phyloP scores from a whole-genome alignment of 2,329 filamentous ascomycete genomes.

The Colletotrichum sp. region DNA sequence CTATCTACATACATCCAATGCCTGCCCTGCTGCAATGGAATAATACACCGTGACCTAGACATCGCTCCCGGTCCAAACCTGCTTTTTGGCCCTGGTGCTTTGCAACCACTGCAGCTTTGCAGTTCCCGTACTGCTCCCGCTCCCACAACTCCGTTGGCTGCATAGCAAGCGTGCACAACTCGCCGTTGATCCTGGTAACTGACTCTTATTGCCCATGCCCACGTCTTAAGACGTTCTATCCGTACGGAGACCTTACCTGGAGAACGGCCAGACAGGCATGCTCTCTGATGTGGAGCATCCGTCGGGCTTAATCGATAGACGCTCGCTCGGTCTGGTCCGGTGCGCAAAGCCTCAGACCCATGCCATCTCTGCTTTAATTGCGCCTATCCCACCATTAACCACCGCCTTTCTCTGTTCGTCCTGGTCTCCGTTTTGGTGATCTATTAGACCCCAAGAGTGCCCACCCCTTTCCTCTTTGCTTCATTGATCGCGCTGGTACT shows the following conservation, averaged over 20 bases:
- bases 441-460: slow-evolving; percentile 5
- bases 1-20: background rate
- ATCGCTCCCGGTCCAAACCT: background rate
- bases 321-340: slow-evolving; percentile 19
- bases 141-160: background rate
- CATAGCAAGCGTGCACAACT: slow-evolving; percentile 8
- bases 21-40: background rate
- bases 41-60: background rate
- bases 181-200: slow-evolving; percentile 15
- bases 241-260: background rate
- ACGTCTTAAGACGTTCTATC: background rate
- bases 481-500: background rate
- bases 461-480: background rate
- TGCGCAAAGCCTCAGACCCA: slow-evolving; percentile 15
- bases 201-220: background rate
- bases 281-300: slow-evolving; percentile 6
- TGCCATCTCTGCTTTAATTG: slow-evolving; percentile 17
- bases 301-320: slow-evolving; percentile 5
- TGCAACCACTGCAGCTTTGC: background rate
- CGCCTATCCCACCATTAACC: slow-evolving; percentile 11
- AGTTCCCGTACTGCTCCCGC: background rate
- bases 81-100: background rate
- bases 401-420: background rate
- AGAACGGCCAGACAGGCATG: background rate
- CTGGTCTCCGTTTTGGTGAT: slow-evolving; percentile 10